Base-by-base conservation (phyloP, 2,329 filamentous ascomycete genomes). In the Fusarium chuoi region DNA sequence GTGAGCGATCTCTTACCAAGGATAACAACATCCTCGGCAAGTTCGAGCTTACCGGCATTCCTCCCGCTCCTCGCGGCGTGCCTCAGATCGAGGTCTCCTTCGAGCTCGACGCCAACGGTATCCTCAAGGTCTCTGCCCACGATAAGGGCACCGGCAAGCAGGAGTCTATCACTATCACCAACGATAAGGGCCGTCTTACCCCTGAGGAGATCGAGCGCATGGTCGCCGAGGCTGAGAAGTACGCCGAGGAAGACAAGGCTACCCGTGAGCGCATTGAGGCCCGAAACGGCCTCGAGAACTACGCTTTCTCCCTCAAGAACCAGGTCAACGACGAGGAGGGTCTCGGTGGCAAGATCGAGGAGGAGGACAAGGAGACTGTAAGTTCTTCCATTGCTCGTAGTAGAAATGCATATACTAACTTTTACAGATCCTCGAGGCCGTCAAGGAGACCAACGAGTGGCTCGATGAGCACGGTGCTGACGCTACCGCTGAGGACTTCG, bases 131-230 rank as follows among this genome's bases (percentile, higher is more conserved):
- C 74, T 94, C 93, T 76, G 96, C 96, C 77, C 92, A 93, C 81
- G 96, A 99, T 86, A 98, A 98, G 93, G 96, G 95, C 83, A 98
- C 96, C 80, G 96, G 96, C 85, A 98, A 98, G 90, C 91, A 90
- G 74, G 95, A 99, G 89, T 95, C 93, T 74, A 98, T 99, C 85
- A 98, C 96, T 79, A 99, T 99, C 83, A 98, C 93, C 87, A 98
- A 99, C 88, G 96, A 99, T 88, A 98, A 98, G 92, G 96, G 96
- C 78, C 96, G 96, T 84, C 92, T 99, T 59, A 95, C 93, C 79
- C 93, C 93, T 81, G 96, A 99, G 79, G 96, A 99, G 85, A 99
- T 99, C 79, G 96, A 98, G 85, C 96, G 96, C 85, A 99, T 99
- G 96, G 95, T 99, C 75, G 92, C 93, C 78, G 96, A 99, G 87